Base-by-base conservation (phyloP, 164 flowering plant species). In the Vitis amurensis region DNA sequence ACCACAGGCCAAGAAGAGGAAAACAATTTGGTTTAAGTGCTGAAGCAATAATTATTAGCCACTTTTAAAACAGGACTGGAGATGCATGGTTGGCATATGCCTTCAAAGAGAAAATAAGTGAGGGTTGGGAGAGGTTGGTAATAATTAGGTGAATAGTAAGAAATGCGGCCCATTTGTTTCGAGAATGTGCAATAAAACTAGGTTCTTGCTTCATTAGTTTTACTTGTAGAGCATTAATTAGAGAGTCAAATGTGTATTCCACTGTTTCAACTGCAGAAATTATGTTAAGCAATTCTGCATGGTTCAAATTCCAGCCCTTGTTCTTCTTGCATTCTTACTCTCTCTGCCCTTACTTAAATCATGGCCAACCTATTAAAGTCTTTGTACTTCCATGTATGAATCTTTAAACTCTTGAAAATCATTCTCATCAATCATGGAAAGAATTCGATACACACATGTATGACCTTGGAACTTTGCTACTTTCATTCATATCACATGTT, bases 101-200 rank as follows among this genome's bases (percentile, higher is more conserved):
- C 48, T 67, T 23, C 37, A 58, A 30, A 14, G 5, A 2, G 49
- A 55, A 58, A 67, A 71, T 63, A 47, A 73, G 65, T 30, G 8
- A 13, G 55, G 47, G 55, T 50, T 67, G 23, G 19, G 11, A 16
- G 59, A 44, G 14, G 11, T 55, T 9, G 68, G 13, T 31, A 70
- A 37, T 68, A 52, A 53, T 59, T 3, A 61, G 57, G 53, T 11
- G 27, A 58, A 50, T 51, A 27, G 51, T 2, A 31, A 61, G 60
- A 68, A 15, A 47, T 30, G 71, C 23, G 73, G 75, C 23, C 63
- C 11, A 67, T 59, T 56, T 77, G 44, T 51, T 29, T 63, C 8
- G 50, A 31, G 11, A 4, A 47, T 69, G 72, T 63, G 55, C 66
- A 73, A 73, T 66, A 71, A 74, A 50, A 49, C 59, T 57, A 61